A percentile compares a stretch with the other conserved stretches of the same genome.
These are phyloP conservation scores for Sungouiella blattae DNA, from an alignment of 805 yeast genomes.

Conservation along the genomic window DNA sequence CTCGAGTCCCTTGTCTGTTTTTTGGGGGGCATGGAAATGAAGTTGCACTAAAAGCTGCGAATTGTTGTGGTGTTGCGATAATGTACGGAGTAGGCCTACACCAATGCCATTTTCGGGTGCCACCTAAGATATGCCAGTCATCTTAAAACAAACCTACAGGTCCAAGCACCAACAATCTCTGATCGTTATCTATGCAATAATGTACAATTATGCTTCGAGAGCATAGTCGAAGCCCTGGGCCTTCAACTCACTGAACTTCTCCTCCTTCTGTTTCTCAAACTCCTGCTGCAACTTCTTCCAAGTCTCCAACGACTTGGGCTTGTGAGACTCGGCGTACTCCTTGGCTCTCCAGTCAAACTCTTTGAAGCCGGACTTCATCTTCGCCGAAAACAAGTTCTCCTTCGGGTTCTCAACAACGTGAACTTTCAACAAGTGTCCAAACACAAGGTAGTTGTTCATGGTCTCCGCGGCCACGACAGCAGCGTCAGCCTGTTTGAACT, in stretches of 20 bases:
- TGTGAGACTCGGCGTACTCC: constrained; percentile 45
- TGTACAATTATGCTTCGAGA: constrained; percentile 10
- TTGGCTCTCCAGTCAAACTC: constrained; percentile 13
- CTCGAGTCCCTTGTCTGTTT: constrained; percentile 1
- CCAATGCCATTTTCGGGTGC: too few species aligned
- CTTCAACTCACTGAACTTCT: constrained; percentile 48
- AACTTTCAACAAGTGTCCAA: constrained; percentile 79
- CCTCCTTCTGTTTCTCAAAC: constrained; percentile 37
- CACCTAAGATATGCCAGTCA: too few species aligned
- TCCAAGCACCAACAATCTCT: too few species aligned
- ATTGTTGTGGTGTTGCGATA: too few species aligned
- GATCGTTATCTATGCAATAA: constrained; percentile 2
- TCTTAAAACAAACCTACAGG: too few species aligned
- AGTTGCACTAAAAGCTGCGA: too few species aligned
- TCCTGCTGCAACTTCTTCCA: constrained; percentile 53
- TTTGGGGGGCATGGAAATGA: constrained; percentile 14
- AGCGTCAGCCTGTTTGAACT: constrained; percentile 68
- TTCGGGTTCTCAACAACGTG: constrained; percentile 54
- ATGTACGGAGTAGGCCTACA: too few species aligned
- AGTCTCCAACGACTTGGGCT: constrained; percentile 51
- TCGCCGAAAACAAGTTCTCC: constrained; percentile 43
- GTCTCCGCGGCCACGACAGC: constrained; percentile 91
- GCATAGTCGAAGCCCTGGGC: constrained; percentile 18
- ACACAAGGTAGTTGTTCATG: constrained; percentile 88
- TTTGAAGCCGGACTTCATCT: constrained; percentile 10